Percentiles rank a stretch among this genome's conserved stretches.
Evolutionary conservation across 345 rosid genomes (phyloP).

Genomic region (Populus simonii): DNA sequence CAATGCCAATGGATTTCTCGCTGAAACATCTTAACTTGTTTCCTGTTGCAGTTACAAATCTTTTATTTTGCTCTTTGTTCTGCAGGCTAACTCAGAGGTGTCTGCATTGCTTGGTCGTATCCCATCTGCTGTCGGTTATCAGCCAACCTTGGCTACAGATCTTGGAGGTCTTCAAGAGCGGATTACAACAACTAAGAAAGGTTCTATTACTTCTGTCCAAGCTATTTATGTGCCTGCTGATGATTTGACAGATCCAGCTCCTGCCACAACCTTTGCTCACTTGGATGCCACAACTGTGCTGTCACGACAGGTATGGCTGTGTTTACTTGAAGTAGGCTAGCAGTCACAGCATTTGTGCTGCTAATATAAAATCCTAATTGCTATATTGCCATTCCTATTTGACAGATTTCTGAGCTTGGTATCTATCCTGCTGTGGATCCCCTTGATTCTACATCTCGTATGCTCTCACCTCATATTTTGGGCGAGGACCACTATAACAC

Average conservation of each 20-base stretch:
- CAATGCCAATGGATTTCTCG: background rate
- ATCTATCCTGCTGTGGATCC: slow-evolving; percentile 99
- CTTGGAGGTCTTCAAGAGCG: slow-evolving; percentile 99
- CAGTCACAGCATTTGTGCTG: background rate
- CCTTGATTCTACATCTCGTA: slow-evolving; percentile 93
- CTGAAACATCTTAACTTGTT: no score
- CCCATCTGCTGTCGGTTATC: slow-evolving; percentile 99
- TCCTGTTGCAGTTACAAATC: background rate
- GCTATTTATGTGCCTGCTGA: slow-evolving; percentile 99
- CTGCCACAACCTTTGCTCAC: slow-evolving; percentile 98
- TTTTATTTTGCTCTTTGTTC: background rate
- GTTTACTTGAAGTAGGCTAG: background rate
- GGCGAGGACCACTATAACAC: slow-evolving; percentile 95
- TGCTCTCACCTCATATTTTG: slow-evolving; percentile 95
- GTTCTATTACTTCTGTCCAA: slow-evolving; percentile 96
- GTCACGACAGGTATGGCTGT: slow-evolving; percentile 71
- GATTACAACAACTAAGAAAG: slow-evolving; percentile 98
- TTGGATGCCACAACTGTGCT: slow-evolving; percentile 98
- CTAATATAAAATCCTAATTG: background rate
- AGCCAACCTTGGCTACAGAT: slow-evolving; percentile 97
- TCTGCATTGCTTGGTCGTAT: slow-evolving; percentile 99
- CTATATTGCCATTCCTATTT: background rate
- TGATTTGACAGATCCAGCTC: slow-evolving; percentile 99
- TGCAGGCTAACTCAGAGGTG: slow-evolving; percentile 98
- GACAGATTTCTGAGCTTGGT: slow-evolving; percentile 93